Conservation (phyloP, 2,329 filamentous ascomycete genomes). For the Claviceps africana region DNA sequence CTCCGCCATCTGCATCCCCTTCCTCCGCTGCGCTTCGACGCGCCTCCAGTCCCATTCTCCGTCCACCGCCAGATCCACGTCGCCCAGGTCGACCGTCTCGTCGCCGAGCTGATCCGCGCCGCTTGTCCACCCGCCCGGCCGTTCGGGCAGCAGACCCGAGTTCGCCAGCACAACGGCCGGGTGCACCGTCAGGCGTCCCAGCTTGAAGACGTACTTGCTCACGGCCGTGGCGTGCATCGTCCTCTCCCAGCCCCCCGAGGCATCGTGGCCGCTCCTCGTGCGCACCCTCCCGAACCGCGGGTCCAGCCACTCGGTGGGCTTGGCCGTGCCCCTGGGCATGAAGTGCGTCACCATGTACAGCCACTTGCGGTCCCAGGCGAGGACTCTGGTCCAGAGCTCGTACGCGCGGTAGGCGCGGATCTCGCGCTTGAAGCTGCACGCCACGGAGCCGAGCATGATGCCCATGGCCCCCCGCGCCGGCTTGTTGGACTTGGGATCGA, state of each 20-base stretch:
- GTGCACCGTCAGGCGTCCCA: slow-evolving; percentile 69
- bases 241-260: slow-evolving; percentile 37
- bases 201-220: slow-evolving; percentile 72
- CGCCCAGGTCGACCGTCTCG: slow-evolving; percentile 5
- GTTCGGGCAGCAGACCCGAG: slow-evolving; percentile 58
- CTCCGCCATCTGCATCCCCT: slow-evolving; percentile 39
- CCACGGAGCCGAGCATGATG: slow-evolving; percentile 59
- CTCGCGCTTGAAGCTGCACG: slow-evolving; percentile 60
- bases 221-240: slow-evolving; percentile 58
- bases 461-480: slow-evolving; percentile 39
- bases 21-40: slow-evolving; percentile 39
- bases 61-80: slow-evolving; percentile 18
- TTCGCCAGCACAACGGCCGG: slow-evolving; percentile 62
- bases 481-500: slow-evolving; percentile 31
- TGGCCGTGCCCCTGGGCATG: slow-evolving; percentile 45
- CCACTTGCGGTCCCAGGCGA: slow-evolving; percentile 73
- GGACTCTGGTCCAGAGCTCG: slow-evolving; percentile 58
- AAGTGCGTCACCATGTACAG: slow-evolving; percentile 64
- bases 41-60: slow-evolving; percentile 44
- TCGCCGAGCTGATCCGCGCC: slow-evolving; percentile 20
- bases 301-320: slow-evolving; percentile 39
- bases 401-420: slow-evolving; percentile 55
- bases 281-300: slow-evolving; percentile 27
- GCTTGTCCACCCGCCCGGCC: slow-evolving; percentile 50
- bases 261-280: slow-evolving; percentile 23